Base-by-base conservation (phyloP, 441 rosid species). In the Populus hybrid region DNA sequence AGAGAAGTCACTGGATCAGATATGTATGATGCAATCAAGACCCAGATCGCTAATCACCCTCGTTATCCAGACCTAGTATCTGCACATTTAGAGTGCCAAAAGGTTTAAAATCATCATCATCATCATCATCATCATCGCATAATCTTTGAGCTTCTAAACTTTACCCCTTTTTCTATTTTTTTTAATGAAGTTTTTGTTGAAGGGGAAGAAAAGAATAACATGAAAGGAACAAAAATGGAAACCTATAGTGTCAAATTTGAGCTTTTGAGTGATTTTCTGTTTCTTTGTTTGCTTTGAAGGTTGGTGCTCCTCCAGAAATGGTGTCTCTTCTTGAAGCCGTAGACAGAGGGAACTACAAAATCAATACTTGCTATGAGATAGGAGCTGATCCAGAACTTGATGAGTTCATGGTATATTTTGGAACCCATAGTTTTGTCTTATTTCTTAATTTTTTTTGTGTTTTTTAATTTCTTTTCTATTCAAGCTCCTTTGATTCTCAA, bases 331-430 rank as follows among this genome's bases (percentile, higher is more conserved):
- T 89, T 3, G 92, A 86, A 71, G 90, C 85, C 72, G 82, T 89
- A 28, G 75, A 82, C 75, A 78, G 83, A 76, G 85, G 80, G 36
- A 85, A 81, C 23, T 84, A 69, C 80, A 65, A 64, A 14, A 74
- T 79, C 35, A 61, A 71, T 24, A 71, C 77, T 77, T 72, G 66
- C 34, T 67, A 76, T 76, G 82, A 82, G 36, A 75, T 85, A 14
- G 92, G 94, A 81, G 84, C 81, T 75, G 92, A 91, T 79, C 94
- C 90, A 28, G 89, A 86, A 78, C 90, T 91, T 1, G 94, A 91
- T 30, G 87, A 89, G 64, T 91, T 91, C 87, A 91, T 91, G 94
- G 94, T 90, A 80, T 24, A 12, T 65, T 32, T 64, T 18, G 9
- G 12, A 69, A 9, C 12, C 21, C 28, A 3, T n/a, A 72, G 3